These are phyloP conservation scores for Ceriops zippeliana DNA, from an alignment of 345 rosid genomes.

Conservation along the genomic window DNA sequence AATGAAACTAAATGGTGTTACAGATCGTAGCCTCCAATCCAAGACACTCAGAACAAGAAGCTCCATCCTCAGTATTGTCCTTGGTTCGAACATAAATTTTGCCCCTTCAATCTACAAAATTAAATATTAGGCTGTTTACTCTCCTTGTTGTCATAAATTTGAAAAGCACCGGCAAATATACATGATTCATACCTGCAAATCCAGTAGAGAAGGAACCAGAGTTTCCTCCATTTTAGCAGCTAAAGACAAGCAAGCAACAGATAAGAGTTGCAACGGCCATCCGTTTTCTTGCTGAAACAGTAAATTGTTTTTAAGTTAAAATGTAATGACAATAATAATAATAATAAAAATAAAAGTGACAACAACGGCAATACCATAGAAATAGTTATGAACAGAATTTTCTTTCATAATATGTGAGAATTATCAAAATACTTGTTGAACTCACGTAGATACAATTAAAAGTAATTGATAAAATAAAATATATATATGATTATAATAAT, in stretches of 20 bases:
- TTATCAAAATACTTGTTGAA: no score
- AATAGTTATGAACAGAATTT: no score
- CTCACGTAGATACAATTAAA: no score
- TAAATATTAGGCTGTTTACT: background rate
- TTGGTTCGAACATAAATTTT: conserved; percentile 71
- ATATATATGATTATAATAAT: no score
- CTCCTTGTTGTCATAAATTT: no score
- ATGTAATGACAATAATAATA: background rate
- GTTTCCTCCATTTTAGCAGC: conserved; percentile 99
- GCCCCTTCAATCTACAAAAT: conserved; percentile 61
- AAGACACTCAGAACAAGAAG: conserved; percentile 70
- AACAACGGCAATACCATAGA: background rate
- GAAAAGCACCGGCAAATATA: no score
- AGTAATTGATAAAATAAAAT: no score
- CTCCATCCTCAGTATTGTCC: conserved; percentile 87
- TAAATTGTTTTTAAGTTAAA: background rate
- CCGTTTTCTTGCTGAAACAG: conserved; percentile 55
- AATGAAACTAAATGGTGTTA: conserved; percentile 81
- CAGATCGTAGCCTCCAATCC: conserved; percentile 93
- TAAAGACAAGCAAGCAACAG: conserved; percentile 86
- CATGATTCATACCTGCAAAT: conserved; percentile 62
- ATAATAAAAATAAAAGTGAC: background rate
- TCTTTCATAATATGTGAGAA: no score
- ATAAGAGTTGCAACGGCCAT: conserved; percentile 91
- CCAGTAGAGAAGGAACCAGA: conserved; percentile 74